phyloP scores from a whole-genome alignment of 176 grass and related monocot species.

The Phyllostachys edulis region DNA sequence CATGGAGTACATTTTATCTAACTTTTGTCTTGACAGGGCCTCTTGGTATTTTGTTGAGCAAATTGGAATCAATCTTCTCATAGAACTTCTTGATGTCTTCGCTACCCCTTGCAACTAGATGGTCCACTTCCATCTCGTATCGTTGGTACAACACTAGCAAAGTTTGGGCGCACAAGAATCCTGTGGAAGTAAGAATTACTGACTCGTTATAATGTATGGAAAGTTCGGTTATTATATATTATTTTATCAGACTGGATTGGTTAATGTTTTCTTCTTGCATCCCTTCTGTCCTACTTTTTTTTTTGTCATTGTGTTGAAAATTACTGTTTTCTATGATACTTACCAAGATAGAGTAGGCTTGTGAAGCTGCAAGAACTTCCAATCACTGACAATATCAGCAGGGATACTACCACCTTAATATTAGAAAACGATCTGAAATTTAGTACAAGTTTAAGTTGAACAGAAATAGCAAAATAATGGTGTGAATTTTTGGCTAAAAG shows the following conservation, averaged over 20 bases:
- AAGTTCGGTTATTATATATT: neutral
- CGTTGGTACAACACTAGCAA: constrained; percentile 71
- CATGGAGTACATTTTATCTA: constrained; percentile 6
- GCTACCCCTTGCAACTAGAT: constrained; percentile 48
- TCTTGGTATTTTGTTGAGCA: constrained; percentile 93
- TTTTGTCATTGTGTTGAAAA: neutral
- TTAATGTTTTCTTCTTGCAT: neutral
- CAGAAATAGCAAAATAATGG: constrained; percentile 16
- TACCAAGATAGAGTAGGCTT: constrained; percentile 77
- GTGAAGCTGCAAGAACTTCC: constrained; percentile 79
- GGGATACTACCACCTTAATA: constrained; percentile 52
- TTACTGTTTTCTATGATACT: constrained; percentile 15
- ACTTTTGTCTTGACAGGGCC: constrained; percentile 63
- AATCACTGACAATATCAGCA: constrained; percentile 65
- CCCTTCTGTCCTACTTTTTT: neutral
- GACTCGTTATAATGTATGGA: neutral
- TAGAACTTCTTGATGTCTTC: constrained; percentile 79
- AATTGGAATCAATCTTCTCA: constrained; percentile 56
- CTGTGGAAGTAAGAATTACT: constrained; percentile 39
- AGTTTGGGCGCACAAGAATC: constrained; percentile 59
- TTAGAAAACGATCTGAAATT: constrained; percentile 24
- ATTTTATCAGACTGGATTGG: neutral
- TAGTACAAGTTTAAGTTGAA: constrained; percentile 5
- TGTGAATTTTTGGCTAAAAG: neutral
- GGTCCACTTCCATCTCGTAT: constrained; percentile 72